Conservation (phyloP, 2,329 filamentous ascomycete genomes). For the Penicillium sp. region DNA sequence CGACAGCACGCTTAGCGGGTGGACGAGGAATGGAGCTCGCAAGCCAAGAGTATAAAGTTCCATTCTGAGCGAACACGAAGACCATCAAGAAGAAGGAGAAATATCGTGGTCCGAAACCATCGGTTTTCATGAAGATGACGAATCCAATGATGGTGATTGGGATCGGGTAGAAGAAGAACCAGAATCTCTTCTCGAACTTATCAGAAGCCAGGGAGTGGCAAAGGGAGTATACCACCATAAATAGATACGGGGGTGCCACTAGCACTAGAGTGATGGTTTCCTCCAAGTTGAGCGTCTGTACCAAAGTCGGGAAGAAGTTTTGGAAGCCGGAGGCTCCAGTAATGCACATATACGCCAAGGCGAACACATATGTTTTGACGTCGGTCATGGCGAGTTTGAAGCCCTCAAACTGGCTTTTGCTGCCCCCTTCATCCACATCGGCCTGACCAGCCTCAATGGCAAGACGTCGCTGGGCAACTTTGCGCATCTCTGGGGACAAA, state of each 20-base stretch:
- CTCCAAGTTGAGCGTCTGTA: conserved; percentile 37
- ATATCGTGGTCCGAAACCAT: conserved; percentile 47
- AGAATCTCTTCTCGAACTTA: conserved; percentile 40
- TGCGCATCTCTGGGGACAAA: conserved; percentile 38
- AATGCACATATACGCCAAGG: conserved; percentile 42
- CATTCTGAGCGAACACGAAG: conserved; percentile 45
- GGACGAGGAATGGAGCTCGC: conserved; percentile 45
- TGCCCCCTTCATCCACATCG: conserved; percentile 42
- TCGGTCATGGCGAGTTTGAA: conserved; percentile 47
- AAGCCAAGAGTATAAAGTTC: conserved; percentile 35
- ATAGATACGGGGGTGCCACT: conserved; percentile 47
- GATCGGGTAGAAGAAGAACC: conserved; percentile 48
- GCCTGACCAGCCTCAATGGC: conserved; percentile 44
- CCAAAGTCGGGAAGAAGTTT: conserved; percentile 51
- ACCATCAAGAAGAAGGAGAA: conserved; percentile 50
- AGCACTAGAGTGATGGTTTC: conserved; percentile 44
- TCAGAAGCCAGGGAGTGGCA: conserved; percentile 41
- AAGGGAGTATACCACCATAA: conserved; percentile 45
- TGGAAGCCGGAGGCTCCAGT: conserved; percentile 44
- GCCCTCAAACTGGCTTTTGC: conserved; percentile 42
- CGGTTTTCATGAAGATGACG: conserved; percentile 48
- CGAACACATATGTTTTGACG: conserved; percentile 41
- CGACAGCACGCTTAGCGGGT: conserved; percentile 47
- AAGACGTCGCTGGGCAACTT: conserved; percentile 42
- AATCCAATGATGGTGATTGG: conserved; percentile 45